Percentiles rank a stretch among this genome's conserved stretches.
Conservation (phyloP, 768 basidiomycete genomes). For the Suillus lakei region DNA sequence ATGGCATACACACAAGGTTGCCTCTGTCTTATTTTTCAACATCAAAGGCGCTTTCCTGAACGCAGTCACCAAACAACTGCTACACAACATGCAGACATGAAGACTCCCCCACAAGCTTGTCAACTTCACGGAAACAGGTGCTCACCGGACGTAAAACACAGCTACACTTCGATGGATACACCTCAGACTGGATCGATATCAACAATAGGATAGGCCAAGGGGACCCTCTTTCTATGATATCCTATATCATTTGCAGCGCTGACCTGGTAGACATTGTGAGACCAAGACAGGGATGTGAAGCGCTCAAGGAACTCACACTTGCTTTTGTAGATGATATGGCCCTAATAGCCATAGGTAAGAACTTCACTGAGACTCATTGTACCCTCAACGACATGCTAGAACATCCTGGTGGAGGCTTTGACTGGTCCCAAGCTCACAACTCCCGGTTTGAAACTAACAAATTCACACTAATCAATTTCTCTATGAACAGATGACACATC, state of each 20-base stretch:
- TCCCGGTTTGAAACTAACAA: conserved; percentile 14
- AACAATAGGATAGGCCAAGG: too few relatives aligned
- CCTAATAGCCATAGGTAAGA: conserved; percentile 26
- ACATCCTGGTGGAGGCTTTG: conserved; percentile 8
- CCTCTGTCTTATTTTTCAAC: too few relatives aligned
- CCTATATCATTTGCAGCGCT: too few relatives aligned
- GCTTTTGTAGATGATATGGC: conserved; percentile 38
- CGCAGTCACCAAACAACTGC: background rate
- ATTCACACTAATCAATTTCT: conserved; percentile 10
- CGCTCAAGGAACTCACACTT: conserved; percentile 18
- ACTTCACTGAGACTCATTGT: conserved; percentile 24
- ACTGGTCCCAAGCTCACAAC: conserved; percentile 27
- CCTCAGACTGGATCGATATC: too few relatives aligned
- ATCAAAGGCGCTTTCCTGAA: too few relatives aligned
- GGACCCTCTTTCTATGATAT: too few relatives aligned
- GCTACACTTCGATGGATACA: too few relatives aligned
- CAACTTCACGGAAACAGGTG: background rate
- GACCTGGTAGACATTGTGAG: background rate
- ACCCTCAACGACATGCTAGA: conserved; percentile 34
- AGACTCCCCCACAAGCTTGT: background rate
- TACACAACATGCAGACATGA: background rate
- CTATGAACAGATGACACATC: background rate
- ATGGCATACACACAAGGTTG: too few relatives aligned
- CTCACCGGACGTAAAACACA: background rate
- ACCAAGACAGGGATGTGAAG: background rate